A percentile compares a stretch with the other conserved stretches of the same genome.
These are phyloP conservation scores for Canavalia ensiformis DNA, from an alignment of 306 rosid species.

Conservation along the genomic window DNA sequence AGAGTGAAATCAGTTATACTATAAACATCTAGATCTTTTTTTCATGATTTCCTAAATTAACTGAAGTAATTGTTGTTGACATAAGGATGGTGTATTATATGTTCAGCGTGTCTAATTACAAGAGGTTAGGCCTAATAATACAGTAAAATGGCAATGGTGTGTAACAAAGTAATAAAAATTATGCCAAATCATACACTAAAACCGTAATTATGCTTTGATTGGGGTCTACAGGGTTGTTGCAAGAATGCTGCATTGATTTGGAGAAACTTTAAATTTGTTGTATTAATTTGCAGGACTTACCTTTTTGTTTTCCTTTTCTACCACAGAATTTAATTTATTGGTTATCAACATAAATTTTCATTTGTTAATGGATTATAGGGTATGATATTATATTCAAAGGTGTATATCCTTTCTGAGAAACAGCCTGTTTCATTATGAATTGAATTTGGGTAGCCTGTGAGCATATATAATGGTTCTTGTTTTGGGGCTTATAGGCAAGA, in stretches of 20 bases:
- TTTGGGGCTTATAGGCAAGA: slow-evolving; percentile 67
- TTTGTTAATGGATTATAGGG: background rate
- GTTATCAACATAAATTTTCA: background rate
- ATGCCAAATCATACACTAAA: background rate
- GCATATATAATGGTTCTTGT: slow-evolving; percentile 5
- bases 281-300: slow-evolving; percentile 13
- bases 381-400: background rate
- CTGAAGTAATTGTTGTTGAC: background rate
- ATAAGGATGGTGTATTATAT: background rate
- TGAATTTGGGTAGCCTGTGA: background rate
- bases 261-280: background rate
- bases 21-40: background rate
- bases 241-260: background rate
- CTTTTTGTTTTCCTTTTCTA: background rate
- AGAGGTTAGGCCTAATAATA: background rate
- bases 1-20: too few relatives aligned
- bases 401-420: slow-evolving; percentile 11
- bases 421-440: slow-evolving; percentile 22
- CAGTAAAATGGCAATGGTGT: background rate
- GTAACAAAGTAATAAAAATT: background rate
- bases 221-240: background rate
- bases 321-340: background rate
- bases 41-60: background rate
- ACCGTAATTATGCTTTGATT: background rate
- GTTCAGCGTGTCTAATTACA: background rate